Evolutionary conservation across 2,329 filamentous ascomycete species (phyloP).

Genomic region (Colletotrichum ledebouriae): DNA sequence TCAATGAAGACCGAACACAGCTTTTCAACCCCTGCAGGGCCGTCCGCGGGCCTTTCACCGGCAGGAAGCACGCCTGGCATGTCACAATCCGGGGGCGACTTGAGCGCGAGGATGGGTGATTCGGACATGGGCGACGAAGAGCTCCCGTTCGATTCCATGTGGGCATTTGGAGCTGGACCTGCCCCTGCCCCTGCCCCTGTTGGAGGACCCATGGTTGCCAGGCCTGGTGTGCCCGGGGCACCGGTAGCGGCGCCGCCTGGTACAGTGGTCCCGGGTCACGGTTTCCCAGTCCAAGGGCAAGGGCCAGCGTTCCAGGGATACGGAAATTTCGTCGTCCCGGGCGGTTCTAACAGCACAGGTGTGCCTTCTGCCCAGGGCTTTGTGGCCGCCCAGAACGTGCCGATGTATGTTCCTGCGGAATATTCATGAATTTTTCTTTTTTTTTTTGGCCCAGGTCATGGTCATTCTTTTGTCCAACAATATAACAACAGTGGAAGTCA

Average conservation of each 20-base stretch:
- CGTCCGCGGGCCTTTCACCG: constrained; percentile 37
- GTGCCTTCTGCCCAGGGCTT: neutral
- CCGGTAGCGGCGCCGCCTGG: constrained; percentile 5
- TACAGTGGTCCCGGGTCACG: constrained; percentile 3
- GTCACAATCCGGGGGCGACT: constrained; percentile 33
- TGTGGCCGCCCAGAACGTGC: constrained; percentile 29
- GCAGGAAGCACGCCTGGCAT: constrained; percentile 40
- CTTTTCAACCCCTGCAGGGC: constrained; percentile 26
- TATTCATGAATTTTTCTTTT: constrained; percentile 18
- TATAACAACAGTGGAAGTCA: neutral
- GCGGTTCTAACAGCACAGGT: constrained; percentile 13
- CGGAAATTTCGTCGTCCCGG: constrained; percentile 20
- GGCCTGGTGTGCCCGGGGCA: neutral
- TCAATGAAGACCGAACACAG: constrained; percentile 37
- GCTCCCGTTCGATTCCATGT: constrained; percentile 55
- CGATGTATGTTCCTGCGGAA: constrained; percentile 37
- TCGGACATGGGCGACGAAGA: constrained; percentile 50
- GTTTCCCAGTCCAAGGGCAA: constrained; percentile 20
- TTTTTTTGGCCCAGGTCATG: no score
- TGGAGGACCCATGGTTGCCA: neutral
- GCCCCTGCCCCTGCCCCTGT: constrained; percentile 2
- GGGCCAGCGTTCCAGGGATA: constrained; percentile 23
- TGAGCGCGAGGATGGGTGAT: constrained; percentile 37
- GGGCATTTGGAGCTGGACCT: constrained; percentile 45
- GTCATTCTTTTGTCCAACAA: no score